Base-by-base conservation (phyloP, 108 stramenopile species). In the Ochromonas danica region DNA sequence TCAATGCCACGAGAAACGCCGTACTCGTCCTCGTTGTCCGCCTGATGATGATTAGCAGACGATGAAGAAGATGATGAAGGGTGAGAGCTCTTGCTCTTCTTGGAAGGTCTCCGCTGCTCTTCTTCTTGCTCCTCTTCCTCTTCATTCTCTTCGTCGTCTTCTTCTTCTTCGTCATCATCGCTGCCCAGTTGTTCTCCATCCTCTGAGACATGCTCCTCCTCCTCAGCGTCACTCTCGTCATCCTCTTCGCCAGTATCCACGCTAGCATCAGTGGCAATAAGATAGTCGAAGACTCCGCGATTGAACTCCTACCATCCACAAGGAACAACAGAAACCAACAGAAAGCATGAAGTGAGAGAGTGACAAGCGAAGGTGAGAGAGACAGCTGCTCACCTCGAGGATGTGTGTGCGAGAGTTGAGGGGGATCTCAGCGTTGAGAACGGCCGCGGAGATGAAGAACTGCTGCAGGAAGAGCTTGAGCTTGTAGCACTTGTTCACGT, bases 391-490 rank as follows among this genome's bases (percentile, higher is more conserved):
- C 31, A 83, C 82, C 80, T 84, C 78, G 40, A 97, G 90, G 70
- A 96, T 95, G 87, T 95, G 94, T 61, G 93, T 77, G 36, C 98
- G 90, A 82, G 93, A 92, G 81, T 90, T 92, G 63, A 94, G 84
- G 17, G 98, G 97, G 1, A 99, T 84, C 82, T 99, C 96, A 10
- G 93, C 94, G 88, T 97, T 97, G 28, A 99, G 82, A 1, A 98
- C 96, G 22, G 96, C 94, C 0, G 94, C 90, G 39, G 94, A 89
- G 75, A 99, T 95, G 81, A 93, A 92, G 71, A 99, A 97, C 71
- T 94, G 94, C 87, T 99, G 96, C 41, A 99, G 87, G 79, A 99
- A 95, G 31, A 99, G 87, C 85, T 97, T 98, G 36, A 98, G 88
- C 35, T 93, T 85, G 79, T 97, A 99, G 27, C 94, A 95, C 35